Percentiles rank a stretch among this genome's conserved stretches.
Conservation (phyloP, 352 stramenopile genomes). For the Globisporangium spiculum region DNA sequence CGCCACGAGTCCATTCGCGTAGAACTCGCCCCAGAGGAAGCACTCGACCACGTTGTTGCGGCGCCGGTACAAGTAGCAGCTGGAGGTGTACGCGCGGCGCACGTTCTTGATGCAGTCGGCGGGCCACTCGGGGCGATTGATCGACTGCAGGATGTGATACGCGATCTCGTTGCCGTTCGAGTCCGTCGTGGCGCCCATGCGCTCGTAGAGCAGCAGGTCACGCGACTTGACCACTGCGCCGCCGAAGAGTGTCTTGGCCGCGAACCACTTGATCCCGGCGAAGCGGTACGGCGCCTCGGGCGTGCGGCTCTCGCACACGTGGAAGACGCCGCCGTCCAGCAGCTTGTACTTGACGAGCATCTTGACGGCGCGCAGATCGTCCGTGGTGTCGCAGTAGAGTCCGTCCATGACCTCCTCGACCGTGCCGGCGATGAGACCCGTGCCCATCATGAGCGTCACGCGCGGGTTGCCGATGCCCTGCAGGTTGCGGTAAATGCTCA, state of each 20-base stretch:
- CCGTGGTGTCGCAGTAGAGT: constrained; percentile 37
- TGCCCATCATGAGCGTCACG: constrained; percentile 18
- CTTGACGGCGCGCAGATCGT: constrained; percentile 31
- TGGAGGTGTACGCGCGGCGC: constrained; percentile 35
- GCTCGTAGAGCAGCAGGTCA: constrained; percentile 31
- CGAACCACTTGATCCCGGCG: constrained; percentile 45
- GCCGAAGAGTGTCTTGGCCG: constrained; percentile 25
- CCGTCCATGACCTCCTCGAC: constrained; percentile 37
- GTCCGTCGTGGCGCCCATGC: constrained; percentile 14
- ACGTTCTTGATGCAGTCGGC: constrained; percentile 26
- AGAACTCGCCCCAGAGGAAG: constrained; percentile 38
- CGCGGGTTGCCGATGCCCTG: constrained; percentile 11
- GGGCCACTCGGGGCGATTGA: constrained; percentile 21
- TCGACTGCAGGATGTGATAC: constrained; percentile 25
- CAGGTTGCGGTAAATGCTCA: constrained; percentile 19
- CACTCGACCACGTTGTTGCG: constrained; percentile 34
- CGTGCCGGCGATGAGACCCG: constrained; percentile 10
- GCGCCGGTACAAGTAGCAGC: constrained; percentile 40
- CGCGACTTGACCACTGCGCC: constrained; percentile 22
- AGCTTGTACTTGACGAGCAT: constrained; percentile 30
- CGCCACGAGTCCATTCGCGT: constrained; percentile 25
- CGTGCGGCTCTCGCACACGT: constrained; percentile 28
- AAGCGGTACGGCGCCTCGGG: constrained; percentile 34
- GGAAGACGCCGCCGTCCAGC: constrained; percentile 33
- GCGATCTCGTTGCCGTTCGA: constrained; percentile 16